These are phyloP conservation scores for Trichoderma cornu-damae DNA, from an alignment of 2,329 filamentous ascomycete species.

Conservation along the genomic window DNA sequence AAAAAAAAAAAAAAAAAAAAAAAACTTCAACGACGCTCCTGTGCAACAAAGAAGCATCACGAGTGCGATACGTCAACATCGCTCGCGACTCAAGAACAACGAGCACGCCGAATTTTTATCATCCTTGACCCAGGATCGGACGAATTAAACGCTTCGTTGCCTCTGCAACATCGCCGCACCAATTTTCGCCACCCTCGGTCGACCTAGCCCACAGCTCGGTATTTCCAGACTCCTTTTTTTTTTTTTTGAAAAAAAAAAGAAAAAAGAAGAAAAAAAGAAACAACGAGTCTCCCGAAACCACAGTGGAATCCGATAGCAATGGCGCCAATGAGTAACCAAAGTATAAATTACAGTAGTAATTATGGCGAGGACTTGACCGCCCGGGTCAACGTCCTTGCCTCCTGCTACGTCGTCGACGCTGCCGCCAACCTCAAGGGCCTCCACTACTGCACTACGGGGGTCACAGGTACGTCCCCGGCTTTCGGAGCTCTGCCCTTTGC, in stretches of 20 bases:
- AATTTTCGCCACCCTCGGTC: conserved; percentile 15
- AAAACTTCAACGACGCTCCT: background rate
- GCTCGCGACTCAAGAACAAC: background rate
- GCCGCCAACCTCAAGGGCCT: conserved; percentile 71
- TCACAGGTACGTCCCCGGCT: conserved; percentile 55
- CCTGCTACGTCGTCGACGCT: conserved; percentile 80
- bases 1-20: background rate
- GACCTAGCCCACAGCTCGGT: conserved; percentile 18
- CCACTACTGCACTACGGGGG: conserved; percentile 93
- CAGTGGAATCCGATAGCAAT: conserved; percentile 38
- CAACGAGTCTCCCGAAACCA: conserved; percentile 13
- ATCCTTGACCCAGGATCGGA: background rate
- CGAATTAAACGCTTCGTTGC: background rate
- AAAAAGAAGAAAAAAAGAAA: too few relatives aligned
- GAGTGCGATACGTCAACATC: background rate
- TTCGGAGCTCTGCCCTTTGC: background rate
- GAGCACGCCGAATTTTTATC: background rate
- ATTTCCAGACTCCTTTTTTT: background rate
- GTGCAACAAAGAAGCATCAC: background rate
- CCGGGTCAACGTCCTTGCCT: conserved; percentile 75
- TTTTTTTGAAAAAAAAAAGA: too few relatives aligned
- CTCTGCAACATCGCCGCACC: background rate
- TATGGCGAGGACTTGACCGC: conserved; percentile 63
- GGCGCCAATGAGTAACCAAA: conserved; percentile 67
- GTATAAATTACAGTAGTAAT: conserved; percentile 68